These are phyloP conservation scores for Metarhizium robertsii DNA, from an alignment of 2,329 filamentous ascomycete genomes.

Conservation along the genomic window DNA sequence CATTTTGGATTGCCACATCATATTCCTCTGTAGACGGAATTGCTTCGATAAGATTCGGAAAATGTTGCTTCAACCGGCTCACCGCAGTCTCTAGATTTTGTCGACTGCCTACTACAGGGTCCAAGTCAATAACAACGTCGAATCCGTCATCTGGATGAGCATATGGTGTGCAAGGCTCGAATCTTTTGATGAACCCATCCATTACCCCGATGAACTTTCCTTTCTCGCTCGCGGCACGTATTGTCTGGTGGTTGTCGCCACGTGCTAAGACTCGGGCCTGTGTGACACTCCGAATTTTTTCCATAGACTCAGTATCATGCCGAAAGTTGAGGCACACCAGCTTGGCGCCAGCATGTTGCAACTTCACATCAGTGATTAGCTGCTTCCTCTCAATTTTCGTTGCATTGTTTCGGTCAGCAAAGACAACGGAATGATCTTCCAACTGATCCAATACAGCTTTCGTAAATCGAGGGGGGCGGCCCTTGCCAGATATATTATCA, in stretches of 20 bases:
- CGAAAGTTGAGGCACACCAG: constrained; percentile 85
- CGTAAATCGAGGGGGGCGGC: constrained; percentile 70
- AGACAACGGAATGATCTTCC: constrained; percentile 58
- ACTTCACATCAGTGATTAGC: constrained; percentile 68
- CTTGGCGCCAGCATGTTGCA: constrained; percentile 51
- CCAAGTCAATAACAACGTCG: constrained; percentile 75
- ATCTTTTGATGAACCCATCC: constrained; percentile 84
- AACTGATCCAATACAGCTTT: constrained; percentile 58
- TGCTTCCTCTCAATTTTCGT: constrained; percentile 81
- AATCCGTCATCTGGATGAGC: constrained; percentile 70
- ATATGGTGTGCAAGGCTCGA: constrained; percentile 64
- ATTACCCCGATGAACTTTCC: constrained; percentile 81
- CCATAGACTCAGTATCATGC: constrained; percentile 68
- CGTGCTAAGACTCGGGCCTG: constrained; percentile 70
- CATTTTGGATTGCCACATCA: constrained; percentile 67
- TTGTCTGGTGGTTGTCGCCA: constrained; percentile 96
- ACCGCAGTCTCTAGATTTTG: constrained; percentile 78
- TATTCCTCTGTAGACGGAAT: constrained; percentile 66
- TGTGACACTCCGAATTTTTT: constrained; percentile 65
- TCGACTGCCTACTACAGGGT: constrained; percentile 68
- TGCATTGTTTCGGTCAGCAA: constrained; percentile 93
- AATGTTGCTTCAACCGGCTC: constrained; percentile 60
- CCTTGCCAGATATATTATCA: constrained; percentile 81
- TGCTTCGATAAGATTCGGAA: constrained; percentile 64
- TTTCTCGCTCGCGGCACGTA: constrained; percentile 68